phyloP scores from a whole-genome alignment of 148 eudicot genomes.

The Cornus suecica region DNA sequence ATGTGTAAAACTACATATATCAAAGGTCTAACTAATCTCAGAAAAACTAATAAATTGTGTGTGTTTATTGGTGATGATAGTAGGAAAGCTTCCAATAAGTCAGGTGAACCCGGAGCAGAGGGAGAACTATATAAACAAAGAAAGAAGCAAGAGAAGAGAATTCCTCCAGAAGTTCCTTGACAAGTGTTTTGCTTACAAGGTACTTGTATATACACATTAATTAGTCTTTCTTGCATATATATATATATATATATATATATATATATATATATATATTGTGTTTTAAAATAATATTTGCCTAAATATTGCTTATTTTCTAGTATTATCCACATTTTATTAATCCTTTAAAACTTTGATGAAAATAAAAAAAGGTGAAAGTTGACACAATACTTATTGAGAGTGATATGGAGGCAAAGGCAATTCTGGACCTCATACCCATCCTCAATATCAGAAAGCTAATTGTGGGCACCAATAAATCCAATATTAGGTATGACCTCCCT shows the following conservation, averaged over 20 bases:
- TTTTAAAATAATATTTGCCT: too few species aligned
- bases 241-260: not conserved
- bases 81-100: slow-evolving; percentile 59
- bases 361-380: slow-evolving; percentile 52
- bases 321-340: too few species aligned
- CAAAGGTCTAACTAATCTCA: not conserved
- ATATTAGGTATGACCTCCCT: slow-evolving; percentile 34
- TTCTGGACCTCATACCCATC: slow-evolving; percentile 70
- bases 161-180: slow-evolving; percentile 56
- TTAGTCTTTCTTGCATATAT: not conserved
- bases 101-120: slow-evolving; percentile 67
- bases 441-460: slow-evolving; percentile 66
- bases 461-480: slow-evolving; percentile 64
- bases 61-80: slow-evolving; percentile 29
- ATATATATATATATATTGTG: too few species aligned
- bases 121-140: slow-evolving; percentile 47
- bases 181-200: slow-evolving; percentile 54
- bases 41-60: not conserved
- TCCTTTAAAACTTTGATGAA: not conserved
- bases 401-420: slow-evolving; percentile 59
- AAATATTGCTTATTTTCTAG: too few species aligned
- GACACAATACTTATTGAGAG: slow-evolving; percentile 87
- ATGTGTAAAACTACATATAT: too few species aligned
- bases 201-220: slow-evolving; percentile 4
- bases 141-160: slow-evolving; percentile 55